Base-by-base conservation (phyloP, 1,284 basidiomycete genomes). In the Moniliophthora roreri region DNA sequence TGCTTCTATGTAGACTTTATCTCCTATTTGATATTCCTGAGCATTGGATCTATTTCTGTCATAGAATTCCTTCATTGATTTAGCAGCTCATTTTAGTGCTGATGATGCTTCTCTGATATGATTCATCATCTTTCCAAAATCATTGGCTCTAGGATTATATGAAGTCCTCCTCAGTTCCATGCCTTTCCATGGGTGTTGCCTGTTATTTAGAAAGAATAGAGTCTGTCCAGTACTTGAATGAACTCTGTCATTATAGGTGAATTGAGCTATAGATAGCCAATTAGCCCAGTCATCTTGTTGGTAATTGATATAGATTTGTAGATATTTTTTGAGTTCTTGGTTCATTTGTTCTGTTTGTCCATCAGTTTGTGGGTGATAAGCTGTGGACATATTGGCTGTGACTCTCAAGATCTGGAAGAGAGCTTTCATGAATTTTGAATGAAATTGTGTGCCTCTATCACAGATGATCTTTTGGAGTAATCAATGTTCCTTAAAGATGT, bases 191-290 rank as follows among this genome's bases (percentile, higher is more conserved):
- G 50, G 50, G 26, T 51, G 38, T 10, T 44, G n/a, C 18, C 49
- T 26, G 13, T 4, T 21, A 40, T 51, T 44, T 8, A 51, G 16
- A 28, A n/a, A 42, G 37, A 51, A 51, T 18, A 24, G 40, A 13
- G 40, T 24, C 5, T 42, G 24, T 5, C 40, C 39, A 44, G 50
- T 51, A 3, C n/a, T 21, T 3, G 18, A 26, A 34, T 51, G 40
- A 23, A 51, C 34, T 15, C 44, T 41, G 20, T 51, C 40, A 36
- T 51, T 51, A 32, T 51, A 51, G 3, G 39, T 26, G 40, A 44
- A 51, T 24, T 41, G 11, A 1, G 50, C 39, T 9, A 51, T 42
- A 7, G 50, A n/a, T 6, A 51, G n/a, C n/a, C n/a, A n/a, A n/a
- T n/a, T n/a, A n/a, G n/a, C n/a, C n/a, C n/a, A n/a, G n/a, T n/a